Evolutionary conservation across 495 filamentous ascomycete species (phyloP), one percentile per base, ranked within the genome.

Genomic region (Penicillium pulvis): DNA sequence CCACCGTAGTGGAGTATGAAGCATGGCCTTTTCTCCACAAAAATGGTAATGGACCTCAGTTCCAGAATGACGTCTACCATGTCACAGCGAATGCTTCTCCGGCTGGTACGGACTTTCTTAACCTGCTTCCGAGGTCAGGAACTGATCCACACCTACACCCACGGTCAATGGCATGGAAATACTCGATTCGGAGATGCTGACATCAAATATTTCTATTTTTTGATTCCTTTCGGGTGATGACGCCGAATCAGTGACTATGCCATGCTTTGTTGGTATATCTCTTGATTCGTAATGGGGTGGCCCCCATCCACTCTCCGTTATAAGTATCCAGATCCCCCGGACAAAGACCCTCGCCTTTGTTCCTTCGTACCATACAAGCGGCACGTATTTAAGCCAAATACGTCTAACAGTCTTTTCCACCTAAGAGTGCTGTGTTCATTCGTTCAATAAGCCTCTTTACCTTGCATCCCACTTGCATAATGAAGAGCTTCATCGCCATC

Each of bases 401-500:
- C 19, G 23, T 48, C 6, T 28, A 33, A 31, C 35, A 7, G 23
- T 51, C 41, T 56, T 56, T 36, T 43, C 52, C 53, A 10, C 12
- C 7, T 11, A 55, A 41, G 30, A 42, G 33, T 42, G 19, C 26
- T 45, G 26, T 41, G 11, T 61, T 56, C 50, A 48, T 55, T 59
- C 65, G 51, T 56, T 71, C 39, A 45, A 51, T 50, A 53, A 41
- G 41, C 28, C 16, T 17, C 44, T 26, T 12, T 47, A 6, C 30
- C 26, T 33, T 19, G 23, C 54, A 9, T 48, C 49, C 17, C 36
- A 52, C 50, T 56, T 44, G 33, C 39, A 70, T 33, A 0, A 76
- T 78, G 73, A 76, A 67, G 64, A 68, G 60, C 56, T 62, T 74
- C 47, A 53, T 67, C 42, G 57, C 71, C n/a, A 45, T 78, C 23